Conservation (phyloP, 2,329 filamentous ascomycete species). For the Pseudocercospora fuligena region DNA sequence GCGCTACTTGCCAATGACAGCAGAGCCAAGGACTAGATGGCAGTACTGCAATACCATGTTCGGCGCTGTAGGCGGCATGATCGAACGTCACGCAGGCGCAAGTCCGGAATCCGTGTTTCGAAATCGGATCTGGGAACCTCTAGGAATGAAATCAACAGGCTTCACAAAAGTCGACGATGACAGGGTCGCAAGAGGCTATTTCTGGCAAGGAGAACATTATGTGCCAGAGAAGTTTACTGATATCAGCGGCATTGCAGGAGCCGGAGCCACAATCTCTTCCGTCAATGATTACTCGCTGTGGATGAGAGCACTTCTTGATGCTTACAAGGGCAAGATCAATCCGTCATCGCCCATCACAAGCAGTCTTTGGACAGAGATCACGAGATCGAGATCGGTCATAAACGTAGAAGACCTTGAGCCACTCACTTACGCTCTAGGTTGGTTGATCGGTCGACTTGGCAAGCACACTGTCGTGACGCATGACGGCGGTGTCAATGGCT, state of each 20-base stretch:
- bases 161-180: slow-evolving; percentile 32
- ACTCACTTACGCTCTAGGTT: slow-evolving; percentile 10
- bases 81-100: slow-evolving; percentile 50
- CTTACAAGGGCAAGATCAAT: neutral
- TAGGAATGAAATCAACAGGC: slow-evolving; percentile 54
- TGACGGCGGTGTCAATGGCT: slow-evolving; percentile 10
- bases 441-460: slow-evolving; percentile 2
- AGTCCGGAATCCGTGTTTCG: slow-evolving; percentile 49
- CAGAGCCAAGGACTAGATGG: slow-evolving; percentile 52
- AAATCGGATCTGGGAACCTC: slow-evolving; percentile 51
- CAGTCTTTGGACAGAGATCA: neutral
- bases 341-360: neutral
- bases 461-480: slow-evolving; percentile 5
- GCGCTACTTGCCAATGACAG: slow-evolving; percentile 51
- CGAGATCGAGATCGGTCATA: neutral
- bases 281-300: slow-evolving; percentile 25
- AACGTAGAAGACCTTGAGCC: neutral
- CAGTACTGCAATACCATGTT: slow-evolving; percentile 61
- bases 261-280: slow-evolving; percentile 27
- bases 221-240: slow-evolving; percentile 20
- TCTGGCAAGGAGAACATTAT: slow-evolving; percentile 22
- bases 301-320: slow-evolving; percentile 19
- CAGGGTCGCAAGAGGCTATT: slow-evolving; percentile 41
- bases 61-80: slow-evolving; percentile 49
- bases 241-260: slow-evolving; percentile 21